Evolutionary conservation across 352 stramenopile genomes (phyloP), one percentile per base, ranked within the genome.

Genomic region (Globisporangium splendens): DNA sequence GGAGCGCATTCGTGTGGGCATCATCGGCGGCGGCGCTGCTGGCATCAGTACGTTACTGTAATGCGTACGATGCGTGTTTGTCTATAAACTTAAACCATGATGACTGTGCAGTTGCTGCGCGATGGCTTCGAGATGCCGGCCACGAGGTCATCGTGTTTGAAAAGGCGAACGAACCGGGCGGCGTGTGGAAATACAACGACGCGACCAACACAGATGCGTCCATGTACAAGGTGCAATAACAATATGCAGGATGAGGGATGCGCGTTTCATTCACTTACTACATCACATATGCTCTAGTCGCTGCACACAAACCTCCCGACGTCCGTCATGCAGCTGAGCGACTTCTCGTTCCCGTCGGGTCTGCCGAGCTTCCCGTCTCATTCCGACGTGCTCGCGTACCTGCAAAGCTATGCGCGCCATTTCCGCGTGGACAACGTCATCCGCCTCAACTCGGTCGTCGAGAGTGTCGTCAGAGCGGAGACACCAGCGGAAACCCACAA

Each of bases 171-270:
- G 56, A 75, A 46, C 63, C 84, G n/a, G 83, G 83, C 5, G 83
- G 83, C 18, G 72, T 93, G n/a, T 93, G 83, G 83, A 88, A 83
- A 38, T 93, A 90, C 63, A 72, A 88, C 46, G 75, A 79, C 7
- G 57, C 57, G 13, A 72, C 67, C 3, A 50, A 73, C 48, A 67
- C 62, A 1, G 67, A 89, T 46, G 68, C 83, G 56, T 89, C 57
- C 59, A 77, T 93, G 55, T 93, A 93, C 56, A 77, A 91, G 70
- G 80, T 87, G 7, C 15, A n/a, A n/a, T n/a, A n/a, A n/a, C n/a
- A n/a, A n/a, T n/a, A n/a, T n/a, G n/a, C n/a, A n/a, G n/a, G n/a
- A n/a, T n/a, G n/a, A n/a, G n/a, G n/a, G n/a, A n/a, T n/a, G n/a
- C n/a, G n/a, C n/a, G n/a, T n/a, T n/a, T n/a, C n/a, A n/a, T n/a